phyloP scores from a whole-genome alignment of 1,139 yeast species.

The Protomyces arabidopsidicola region DNA sequence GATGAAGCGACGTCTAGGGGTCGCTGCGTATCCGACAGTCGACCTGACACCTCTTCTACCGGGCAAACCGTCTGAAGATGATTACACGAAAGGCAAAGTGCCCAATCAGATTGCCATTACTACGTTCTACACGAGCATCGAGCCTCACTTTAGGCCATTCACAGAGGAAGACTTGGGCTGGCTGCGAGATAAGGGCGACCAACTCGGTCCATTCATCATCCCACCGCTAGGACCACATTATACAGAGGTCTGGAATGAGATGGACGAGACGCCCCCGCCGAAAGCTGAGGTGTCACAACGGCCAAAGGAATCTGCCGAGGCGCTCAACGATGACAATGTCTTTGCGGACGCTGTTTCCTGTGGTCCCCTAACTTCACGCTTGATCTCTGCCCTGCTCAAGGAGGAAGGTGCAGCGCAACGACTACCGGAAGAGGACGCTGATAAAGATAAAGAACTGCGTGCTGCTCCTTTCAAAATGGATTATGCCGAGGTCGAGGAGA shows the following conservation, averaged over 20 bases:
- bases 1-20: slow-evolving; percentile 73
- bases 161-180: slow-evolving; percentile 77
- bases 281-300: slow-evolving; percentile 7
- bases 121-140: slow-evolving; percentile 79
- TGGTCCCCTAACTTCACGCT: slow-evolving; percentile 86
- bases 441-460: slow-evolving; percentile 34
- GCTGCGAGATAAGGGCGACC: slow-evolving; percentile 49
- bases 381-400: slow-evolving; percentile 71
- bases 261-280: slow-evolving; percentile 45
- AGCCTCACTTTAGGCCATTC: slow-evolving; percentile 73
- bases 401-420: slow-evolving; percentile 40
- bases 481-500: slow-evolving; percentile 76
- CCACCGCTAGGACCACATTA: slow-evolving; percentile 84
- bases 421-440: slow-evolving; percentile 38
- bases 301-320: slow-evolving; percentile 51
- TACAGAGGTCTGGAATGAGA: slow-evolving; percentile 80
- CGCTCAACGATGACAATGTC: slow-evolving; percentile 57
- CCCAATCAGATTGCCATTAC: slow-evolving; percentile 87
- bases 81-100: slow-evolving; percentile 75
- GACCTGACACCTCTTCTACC: slow-evolving; percentile 75
- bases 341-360: slow-evolving; percentile 75
- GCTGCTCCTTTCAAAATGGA: slow-evolving; percentile 44
- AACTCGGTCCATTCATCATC: slow-evolving; percentile 46
- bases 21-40: slow-evolving; percentile 77
- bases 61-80: slow-evolving; percentile 81